A percentile compares a stretch with the other conserved stretches of the same genome.
Evolutionary conservation across 108 stramenopile species (phyloP).

Genomic region (Fragilaria crotonensis): DNA sequence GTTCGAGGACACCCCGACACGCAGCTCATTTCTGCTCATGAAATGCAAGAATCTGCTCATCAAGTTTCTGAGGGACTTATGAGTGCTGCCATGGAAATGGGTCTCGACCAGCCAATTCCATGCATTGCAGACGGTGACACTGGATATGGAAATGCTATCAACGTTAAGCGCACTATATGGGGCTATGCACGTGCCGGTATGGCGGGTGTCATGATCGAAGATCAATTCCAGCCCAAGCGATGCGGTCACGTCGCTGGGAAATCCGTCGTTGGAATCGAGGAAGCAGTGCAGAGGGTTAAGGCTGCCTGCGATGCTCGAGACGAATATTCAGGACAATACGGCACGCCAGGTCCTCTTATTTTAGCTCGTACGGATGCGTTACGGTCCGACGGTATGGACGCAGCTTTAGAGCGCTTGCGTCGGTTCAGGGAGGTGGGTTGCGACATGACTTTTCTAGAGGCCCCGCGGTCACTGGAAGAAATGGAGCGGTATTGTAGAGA

Average conservation of each 20-base stretch:
- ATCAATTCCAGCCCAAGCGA: conserved; percentile 89
- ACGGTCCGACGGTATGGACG: conserved; percentile 85
- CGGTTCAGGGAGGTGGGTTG: conserved; percentile 89
- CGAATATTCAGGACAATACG: conserved; percentile 70
- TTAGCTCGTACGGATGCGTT: conserved; percentile 92
- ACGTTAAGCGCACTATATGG: conserved; percentile 84
- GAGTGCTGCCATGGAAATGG: conserved; percentile 61
- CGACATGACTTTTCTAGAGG: conserved; percentile 93
- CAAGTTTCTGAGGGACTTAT: conserved; percentile 79
- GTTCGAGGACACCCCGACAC: conserved; percentile 89
- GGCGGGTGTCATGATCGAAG: conserved; percentile 97
- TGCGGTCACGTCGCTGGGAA: conserved; percentile 97
- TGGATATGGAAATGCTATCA: conserved; percentile 94
- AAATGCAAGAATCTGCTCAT: conserved; percentile 75
- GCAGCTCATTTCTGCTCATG: conserved; percentile 76
- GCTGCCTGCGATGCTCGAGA: conserved; percentile 94
- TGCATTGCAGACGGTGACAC: conserved; percentile 98
- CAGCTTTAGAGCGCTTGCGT: conserved; percentile 85
- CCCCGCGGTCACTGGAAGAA: conserved; percentile 76
- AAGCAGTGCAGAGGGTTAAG: conserved; percentile 80
- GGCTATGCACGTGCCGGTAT: conserved; percentile 87
- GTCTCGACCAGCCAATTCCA: conserved; percentile 59
- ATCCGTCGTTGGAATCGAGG: conserved; percentile 74
- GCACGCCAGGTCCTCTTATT: conserved; percentile 67
- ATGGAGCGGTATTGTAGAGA: conserved; percentile 86